phyloP scores from a whole-genome alignment of 305 asterid genomes.

The Fraxinus baroniana region DNA sequence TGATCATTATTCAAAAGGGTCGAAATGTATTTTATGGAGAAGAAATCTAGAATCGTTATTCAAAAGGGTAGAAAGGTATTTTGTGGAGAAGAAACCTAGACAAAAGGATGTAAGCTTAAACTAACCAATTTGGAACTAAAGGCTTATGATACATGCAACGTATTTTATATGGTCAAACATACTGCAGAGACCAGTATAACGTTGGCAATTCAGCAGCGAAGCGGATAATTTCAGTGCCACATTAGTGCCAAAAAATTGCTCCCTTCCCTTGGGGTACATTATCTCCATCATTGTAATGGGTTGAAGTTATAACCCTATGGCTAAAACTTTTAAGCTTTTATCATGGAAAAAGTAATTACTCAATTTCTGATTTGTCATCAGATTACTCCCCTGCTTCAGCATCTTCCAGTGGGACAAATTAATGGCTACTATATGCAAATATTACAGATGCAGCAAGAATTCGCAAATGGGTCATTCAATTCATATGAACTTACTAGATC shows the following conservation, averaged over 20 bases:
- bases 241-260: not conserved
- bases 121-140: not conserved
- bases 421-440: not conserved
- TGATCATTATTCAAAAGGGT: not conserved
- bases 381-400: not conserved
- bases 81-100: not conserved
- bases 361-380: not conserved
- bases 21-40: not conserved
- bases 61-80: not conserved
- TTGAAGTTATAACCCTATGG: not conserved
- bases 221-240: not conserved
- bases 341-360: not conserved
- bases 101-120: not conserved
- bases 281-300: not conserved
- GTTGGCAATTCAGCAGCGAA: not conserved
- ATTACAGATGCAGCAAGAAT: not conserved
- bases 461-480: not conserved
- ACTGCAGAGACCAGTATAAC: not conserved
- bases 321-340: not conserved
- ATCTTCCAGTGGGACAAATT: not conserved
- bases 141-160: not conserved
- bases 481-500: conserved; percentile 72
- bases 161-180: not conserved
- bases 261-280: not conserved
- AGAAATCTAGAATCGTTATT: not conserved